Percentiles rank a stretch among this genome's conserved stretches.
Conservation (phyloP, 306 rosid genomes). For the Trichosanthes truncata region DNA sequence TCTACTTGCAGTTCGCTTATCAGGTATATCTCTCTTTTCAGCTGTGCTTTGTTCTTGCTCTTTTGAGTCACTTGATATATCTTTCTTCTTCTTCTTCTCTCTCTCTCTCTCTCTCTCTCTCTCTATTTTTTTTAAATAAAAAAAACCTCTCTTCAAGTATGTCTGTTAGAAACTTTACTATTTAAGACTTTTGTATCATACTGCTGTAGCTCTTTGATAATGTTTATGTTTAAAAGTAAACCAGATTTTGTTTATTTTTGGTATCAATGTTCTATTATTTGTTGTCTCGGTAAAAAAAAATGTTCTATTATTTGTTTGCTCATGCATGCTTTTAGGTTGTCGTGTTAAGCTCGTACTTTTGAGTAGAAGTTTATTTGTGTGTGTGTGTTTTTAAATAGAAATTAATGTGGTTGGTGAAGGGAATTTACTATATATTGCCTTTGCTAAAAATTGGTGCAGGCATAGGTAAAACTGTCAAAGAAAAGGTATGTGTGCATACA, state of each 20-base stretch:
- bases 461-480: constrained; percentile 94
- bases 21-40: constrained; percentile 47
- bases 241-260: not conserved
- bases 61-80: not conserved
- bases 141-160: not conserved
- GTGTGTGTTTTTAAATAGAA: not conserved
- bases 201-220: not conserved
- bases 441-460: constrained; percentile 44
- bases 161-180: not conserved
- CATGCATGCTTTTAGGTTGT: not conserved
- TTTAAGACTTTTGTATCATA: not conserved
- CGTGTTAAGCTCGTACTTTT: not conserved
- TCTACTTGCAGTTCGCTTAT: constrained; percentile 79
- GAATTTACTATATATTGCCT: constrained; percentile 7
- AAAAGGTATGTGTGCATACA: constrained; percentile 98
- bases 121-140: not conserved
- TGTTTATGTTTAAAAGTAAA: not conserved
- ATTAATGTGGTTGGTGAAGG: not conserved
- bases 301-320: not conserved
- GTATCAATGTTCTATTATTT: not conserved
- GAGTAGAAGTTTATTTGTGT: not conserved
- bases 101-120: not conserved
- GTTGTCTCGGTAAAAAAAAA: no score
- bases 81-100: not conserved
- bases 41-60: not conserved